Conservation (phyloP, 2,329 filamentous ascomycete genomes). For the Escovopsis sp. region DNA sequence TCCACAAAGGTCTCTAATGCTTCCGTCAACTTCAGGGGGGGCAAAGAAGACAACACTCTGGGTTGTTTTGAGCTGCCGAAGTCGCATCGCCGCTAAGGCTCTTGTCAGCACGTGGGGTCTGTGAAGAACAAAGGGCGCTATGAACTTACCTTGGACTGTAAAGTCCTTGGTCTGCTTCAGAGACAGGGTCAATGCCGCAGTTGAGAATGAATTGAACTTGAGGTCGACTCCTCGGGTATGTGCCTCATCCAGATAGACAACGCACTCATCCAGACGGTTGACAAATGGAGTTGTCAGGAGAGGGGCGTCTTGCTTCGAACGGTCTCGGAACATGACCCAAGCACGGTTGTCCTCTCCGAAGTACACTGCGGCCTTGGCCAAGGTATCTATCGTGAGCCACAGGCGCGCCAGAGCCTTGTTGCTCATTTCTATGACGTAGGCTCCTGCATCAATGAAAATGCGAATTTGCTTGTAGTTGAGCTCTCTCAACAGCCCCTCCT, state of each 20-base stretch:
- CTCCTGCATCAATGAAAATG: constrained; percentile 50
- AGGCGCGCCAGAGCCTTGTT: constrained; percentile 32
- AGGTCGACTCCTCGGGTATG: constrained; percentile 48
- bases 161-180: constrained; percentile 45
- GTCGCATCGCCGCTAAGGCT: constrained; percentile 44
- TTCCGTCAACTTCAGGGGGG: constrained; percentile 46
- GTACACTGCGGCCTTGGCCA: constrained; percentile 35
- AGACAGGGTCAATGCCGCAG: constrained; percentile 40
- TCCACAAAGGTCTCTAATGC: constrained; percentile 32
- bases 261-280: constrained; percentile 33
- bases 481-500: constrained; percentile 27
- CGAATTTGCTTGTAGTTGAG: constrained; percentile 25
- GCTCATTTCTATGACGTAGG: constrained; percentile 46
- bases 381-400: constrained; percentile 34
- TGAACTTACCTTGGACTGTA: constrained; percentile 38
- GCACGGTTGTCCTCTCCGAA: constrained; percentile 27
- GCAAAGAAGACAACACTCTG: constrained; percentile 42
- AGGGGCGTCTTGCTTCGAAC: constrained; percentile 28
- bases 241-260: constrained; percentile 34
- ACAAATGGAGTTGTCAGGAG: constrained; percentile 39
- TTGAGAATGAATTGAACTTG: constrained; percentile 31
- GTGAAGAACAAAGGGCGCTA: background rate
- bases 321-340: constrained; percentile 8
- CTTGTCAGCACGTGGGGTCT: background rate
- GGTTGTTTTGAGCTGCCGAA: constrained; percentile 40